phyloP scores from a whole-genome alignment of 768 basidiomycete genomes.

The Lactifluus piperatus region DNA sequence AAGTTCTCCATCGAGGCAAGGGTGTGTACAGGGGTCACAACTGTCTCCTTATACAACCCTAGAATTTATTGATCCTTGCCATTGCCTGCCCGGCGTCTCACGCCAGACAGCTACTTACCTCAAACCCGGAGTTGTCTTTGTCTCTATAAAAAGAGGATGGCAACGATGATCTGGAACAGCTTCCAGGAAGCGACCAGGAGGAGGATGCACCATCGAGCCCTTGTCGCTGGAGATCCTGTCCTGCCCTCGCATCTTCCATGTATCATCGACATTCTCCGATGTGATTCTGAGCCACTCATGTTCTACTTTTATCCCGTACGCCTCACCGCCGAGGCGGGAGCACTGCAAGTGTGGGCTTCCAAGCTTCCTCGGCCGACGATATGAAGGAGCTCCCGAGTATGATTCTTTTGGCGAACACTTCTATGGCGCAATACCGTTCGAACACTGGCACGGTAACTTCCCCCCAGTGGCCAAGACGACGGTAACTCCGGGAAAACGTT shows the following conservation, averaged over 20 bases:
- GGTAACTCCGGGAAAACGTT: slow-evolving; percentile 16
- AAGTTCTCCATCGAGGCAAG: neutral
- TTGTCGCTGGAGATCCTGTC: slow-evolving; percentile 12
- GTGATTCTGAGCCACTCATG: slow-evolving; percentile 3
- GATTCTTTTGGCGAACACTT: slow-evolving; percentile 10
- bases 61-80: neutral
- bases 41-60: neutral
- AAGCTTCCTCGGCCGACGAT: slow-evolving; percentile 13
- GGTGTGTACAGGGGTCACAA: neutral
- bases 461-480: slow-evolving; percentile 8
- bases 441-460: slow-evolving; percentile 12
- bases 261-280: slow-evolving; percentile 7
- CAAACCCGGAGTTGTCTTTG: neutral
- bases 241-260: slow-evolving; percentile 3
- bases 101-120: slow-evolving; percentile 3
- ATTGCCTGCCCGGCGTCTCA: slow-evolving; percentile 3
- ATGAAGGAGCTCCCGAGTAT: slow-evolving; percentile 10
- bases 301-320: slow-evolving; percentile 12
- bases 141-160: slow-evolving; percentile 15
- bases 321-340: slow-evolving; percentile 14
- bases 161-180: slow-evolving; percentile 8
- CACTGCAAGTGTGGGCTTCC: slow-evolving; percentile 7
- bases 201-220: slow-evolving; percentile 8
- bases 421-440: slow-evolving; percentile 10
- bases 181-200: slow-evolving; percentile 7